phyloP scores from a whole-genome alignment of 2,329 filamentous ascomycete species.

The Pochonia chlamydosporia region DNA sequence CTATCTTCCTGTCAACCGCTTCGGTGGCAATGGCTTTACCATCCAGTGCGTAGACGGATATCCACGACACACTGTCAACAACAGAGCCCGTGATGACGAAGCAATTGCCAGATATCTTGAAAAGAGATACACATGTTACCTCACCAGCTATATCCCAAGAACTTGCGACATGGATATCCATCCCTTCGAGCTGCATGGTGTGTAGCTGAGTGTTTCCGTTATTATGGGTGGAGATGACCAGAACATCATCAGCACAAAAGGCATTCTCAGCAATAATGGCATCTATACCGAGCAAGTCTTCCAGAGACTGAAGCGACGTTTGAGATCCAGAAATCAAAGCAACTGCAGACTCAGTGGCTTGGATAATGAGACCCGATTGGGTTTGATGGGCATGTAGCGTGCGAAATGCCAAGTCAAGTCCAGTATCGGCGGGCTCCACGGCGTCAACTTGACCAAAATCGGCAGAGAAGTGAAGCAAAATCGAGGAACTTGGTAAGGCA shows the following conservation, averaged over 20 bases:
- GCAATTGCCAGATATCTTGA: conserved; percentile 17
- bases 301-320: conserved; percentile 26
- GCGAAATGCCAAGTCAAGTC: conserved; percentile 46
- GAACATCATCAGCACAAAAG: conserved; percentile 27
- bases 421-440: conserved; percentile 31
- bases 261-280: conserved; percentile 35
- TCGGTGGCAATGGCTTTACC: conserved; percentile 16
- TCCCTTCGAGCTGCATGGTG: conserved; percentile 29
- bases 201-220: conserved; percentile 32
- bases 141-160: conserved; percentile 37
- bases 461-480: conserved; percentile 40
- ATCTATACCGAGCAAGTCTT: conserved; percentile 21
- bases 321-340: conserved; percentile 30
- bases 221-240: conserved; percentile 38
- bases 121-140: conserved; percentile 41
- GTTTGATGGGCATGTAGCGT: conserved; percentile 43
- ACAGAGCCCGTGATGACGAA: conserved; percentile 30
- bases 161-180: conserved; percentile 20
- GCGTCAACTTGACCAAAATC: conserved; percentile 41
- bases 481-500: conserved; percentile 43
- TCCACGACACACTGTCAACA: conserved; percentile 22
- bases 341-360: conserved; percentile 47
- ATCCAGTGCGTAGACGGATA: conserved; percentile 25
- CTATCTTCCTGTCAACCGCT: conserved; percentile 2
- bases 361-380: conserved; percentile 35